A percentile compares a stretch with the other conserved stretches of the same genome.
Evolutionary conservation across 1,139 yeast genomes (phyloP).

Genomic region (Yamadazyma epiphylla): DNA sequence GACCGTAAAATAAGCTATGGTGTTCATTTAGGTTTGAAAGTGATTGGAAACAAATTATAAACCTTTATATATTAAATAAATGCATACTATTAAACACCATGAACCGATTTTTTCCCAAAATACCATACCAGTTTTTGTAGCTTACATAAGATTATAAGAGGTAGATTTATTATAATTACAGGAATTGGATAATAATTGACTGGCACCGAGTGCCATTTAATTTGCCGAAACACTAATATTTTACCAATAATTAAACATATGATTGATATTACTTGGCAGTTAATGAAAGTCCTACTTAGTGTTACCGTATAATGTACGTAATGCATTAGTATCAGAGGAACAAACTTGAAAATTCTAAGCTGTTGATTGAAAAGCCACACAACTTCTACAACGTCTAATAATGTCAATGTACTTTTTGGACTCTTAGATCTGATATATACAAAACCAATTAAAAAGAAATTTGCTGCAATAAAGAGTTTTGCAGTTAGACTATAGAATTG

Average conservation of each 20-base stretch:
- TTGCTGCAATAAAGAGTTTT: constrained; percentile 8
- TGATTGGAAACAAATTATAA: constrained; percentile 64
- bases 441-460: too few relatives aligned
- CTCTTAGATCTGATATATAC: too few relatives aligned
- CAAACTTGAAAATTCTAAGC: constrained; percentile 11
- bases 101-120: too few relatives aligned
- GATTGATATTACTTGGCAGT: constrained; percentile 3
- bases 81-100: too few relatives aligned
- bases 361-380: constrained; percentile 23
- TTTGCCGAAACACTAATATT: constrained; percentile 1
- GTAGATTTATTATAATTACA: constrained; percentile 4
- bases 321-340: constrained; percentile 30
- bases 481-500: constrained; percentile 21
- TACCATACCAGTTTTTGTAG: constrained; percentile 3
- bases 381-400: constrained; percentile 25
- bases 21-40: constrained; percentile 61
- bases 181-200: constrained; percentile 16
- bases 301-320: constrained; percentile 7
- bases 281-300: constrained; percentile 5
- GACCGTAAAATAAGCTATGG: constrained; percentile 58
- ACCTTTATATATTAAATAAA: neutral
- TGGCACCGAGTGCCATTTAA: constrained; percentile 22
- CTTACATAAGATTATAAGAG: constrained; percentile 4
- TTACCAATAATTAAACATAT: constrained; percentile 3
- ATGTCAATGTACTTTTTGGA: too few relatives aligned